phyloP scores from a whole-genome alignment of 371 early-diverging fungal species.

The Mortierella sp. region DNA sequence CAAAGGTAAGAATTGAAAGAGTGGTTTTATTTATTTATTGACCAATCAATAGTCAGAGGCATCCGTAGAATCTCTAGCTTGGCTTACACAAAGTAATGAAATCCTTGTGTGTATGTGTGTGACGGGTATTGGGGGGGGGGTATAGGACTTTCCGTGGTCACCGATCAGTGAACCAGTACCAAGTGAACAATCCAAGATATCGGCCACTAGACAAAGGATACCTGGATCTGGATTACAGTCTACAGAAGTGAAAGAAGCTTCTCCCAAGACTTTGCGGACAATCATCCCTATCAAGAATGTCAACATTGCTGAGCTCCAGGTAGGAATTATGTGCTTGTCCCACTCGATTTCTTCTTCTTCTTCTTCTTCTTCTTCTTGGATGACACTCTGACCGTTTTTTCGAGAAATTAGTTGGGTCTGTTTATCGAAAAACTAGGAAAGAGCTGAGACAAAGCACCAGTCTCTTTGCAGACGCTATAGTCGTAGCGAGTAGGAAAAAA shows the following conservation, averaged over 20 bases:
- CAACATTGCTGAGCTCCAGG: slow-evolving; percentile 37
- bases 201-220: slow-evolving; percentile 6
- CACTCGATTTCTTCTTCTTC: too few species aligned
- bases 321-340: not conserved
- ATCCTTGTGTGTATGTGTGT: too few species aligned
- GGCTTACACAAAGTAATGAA: slow-evolving; percentile 3
- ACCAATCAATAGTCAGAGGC: not conserved
- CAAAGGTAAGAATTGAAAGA: slow-evolving; percentile 24
- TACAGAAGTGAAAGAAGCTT: too few species aligned
- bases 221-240: too few species aligned
- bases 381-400: not conserved
- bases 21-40: too few species aligned
- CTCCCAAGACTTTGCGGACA: slow-evolving; percentile 9
- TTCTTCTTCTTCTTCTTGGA: too few species aligned
- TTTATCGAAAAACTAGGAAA: too few species aligned
- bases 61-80: not conserved
- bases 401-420: not conserved
- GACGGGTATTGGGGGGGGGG: too few species aligned
- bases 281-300: slow-evolving; percentile 50
- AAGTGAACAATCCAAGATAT: slow-evolving; percentile 26
- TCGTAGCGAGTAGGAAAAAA: too few species aligned
- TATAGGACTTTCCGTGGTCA: slow-evolving; percentile 35
- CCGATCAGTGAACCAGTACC: slow-evolving; percentile 17
- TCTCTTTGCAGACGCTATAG: too few species aligned
- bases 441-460: too few species aligned